phyloP scores from a whole-genome alignment of 2,329 filamentous ascomycete genomes.

The Fusarium albosuccineum region DNA sequence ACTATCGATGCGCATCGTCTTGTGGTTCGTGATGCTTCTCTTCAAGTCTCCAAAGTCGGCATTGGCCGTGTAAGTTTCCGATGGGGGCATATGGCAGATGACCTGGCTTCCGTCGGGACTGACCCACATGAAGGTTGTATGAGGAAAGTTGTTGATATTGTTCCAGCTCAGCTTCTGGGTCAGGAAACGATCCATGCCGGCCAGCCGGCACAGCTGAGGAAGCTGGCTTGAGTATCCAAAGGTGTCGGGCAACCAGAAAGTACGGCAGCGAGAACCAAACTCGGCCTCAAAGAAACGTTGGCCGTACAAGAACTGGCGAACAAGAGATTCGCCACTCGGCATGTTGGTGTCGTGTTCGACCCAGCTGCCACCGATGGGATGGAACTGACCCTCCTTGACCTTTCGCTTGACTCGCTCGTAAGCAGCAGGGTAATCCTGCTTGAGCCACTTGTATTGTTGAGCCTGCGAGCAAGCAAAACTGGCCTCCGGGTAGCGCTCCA shows the following conservation, averaged over 20 bases:
- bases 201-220: slow-evolving; percentile 90
- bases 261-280: slow-evolving; percentile 88
- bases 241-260: slow-evolving; percentile 98
- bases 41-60: slow-evolving; percentile 96
- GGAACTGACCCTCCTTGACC: slow-evolving; percentile 90
- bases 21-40: slow-evolving; percentile 91
- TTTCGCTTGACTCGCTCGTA: slow-evolving; percentile 93
- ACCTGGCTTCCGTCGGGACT: slow-evolving; percentile 95
- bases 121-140: slow-evolving; percentile 99
- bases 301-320: slow-evolving; percentile 94
- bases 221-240: slow-evolving; percentile 98
- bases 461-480: slow-evolving; percentile 94
- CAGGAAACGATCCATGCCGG: slow-evolving; percentile 97
- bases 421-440: slow-evolving; percentile 86
- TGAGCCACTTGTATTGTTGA: slow-evolving; percentile 98
- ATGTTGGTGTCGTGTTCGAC: slow-evolving; percentile 99
- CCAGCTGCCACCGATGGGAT: slow-evolving; percentile 97
- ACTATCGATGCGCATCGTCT: slow-evolving; percentile 93
- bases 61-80: slow-evolving; percentile 94
- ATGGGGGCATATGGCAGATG: slow-evolving; percentile 96
- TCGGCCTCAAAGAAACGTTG: slow-evolving; percentile 94
- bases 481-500: slow-evolving; percentile 95
- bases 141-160: slow-evolving; percentile 99
- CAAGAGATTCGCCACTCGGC: slow-evolving; percentile 93
- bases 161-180: slow-evolving; percentile 99